phyloP scores from a whole-genome alignment of 345 rosid genomes.

The Salix suchowensis region DNA sequence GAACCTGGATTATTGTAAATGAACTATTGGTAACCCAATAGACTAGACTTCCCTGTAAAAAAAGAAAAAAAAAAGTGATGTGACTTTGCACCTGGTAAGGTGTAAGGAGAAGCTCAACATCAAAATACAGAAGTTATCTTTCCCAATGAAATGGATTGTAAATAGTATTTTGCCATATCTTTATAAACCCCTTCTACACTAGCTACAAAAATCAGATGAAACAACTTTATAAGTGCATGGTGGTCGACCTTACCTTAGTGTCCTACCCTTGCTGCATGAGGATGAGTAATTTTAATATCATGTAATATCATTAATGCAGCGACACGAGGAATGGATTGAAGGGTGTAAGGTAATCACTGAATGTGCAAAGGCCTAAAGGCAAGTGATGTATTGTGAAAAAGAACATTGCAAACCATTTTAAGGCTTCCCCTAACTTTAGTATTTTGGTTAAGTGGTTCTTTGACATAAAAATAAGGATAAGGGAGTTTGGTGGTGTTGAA shows the following conservation, averaged over 20 bases:
- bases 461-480: too few relatives aligned
- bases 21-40: constrained; percentile 88
- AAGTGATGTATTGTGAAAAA: too few relatives aligned
- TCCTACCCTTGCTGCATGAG: too few relatives aligned
- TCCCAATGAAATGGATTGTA: not conserved
- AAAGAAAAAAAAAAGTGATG: constrained; percentile 12
- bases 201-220: not conserved
- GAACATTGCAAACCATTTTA: too few relatives aligned
- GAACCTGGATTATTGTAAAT: constrained; percentile 66
- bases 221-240: not conserved
- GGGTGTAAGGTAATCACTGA: too few relatives aligned
- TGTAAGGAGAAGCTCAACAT: not conserved
- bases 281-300: too few relatives aligned
- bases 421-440: too few relatives aligned
- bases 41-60: constrained; percentile 77
- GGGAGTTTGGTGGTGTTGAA: too few relatives aligned
- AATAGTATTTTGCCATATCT: not conserved
- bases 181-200: not conserved
- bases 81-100: not conserved
- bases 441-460: too few relatives aligned
- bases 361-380: too few relatives aligned
- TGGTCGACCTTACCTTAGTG: not conserved
- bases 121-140: not conserved
- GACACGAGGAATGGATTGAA: too few relatives aligned
- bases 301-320: too few relatives aligned